These are phyloP conservation scores for Rostrohypoxylon terebratum DNA, from an alignment of 495 filamentous ascomycete species.

Conservation along the genomic window DNA sequence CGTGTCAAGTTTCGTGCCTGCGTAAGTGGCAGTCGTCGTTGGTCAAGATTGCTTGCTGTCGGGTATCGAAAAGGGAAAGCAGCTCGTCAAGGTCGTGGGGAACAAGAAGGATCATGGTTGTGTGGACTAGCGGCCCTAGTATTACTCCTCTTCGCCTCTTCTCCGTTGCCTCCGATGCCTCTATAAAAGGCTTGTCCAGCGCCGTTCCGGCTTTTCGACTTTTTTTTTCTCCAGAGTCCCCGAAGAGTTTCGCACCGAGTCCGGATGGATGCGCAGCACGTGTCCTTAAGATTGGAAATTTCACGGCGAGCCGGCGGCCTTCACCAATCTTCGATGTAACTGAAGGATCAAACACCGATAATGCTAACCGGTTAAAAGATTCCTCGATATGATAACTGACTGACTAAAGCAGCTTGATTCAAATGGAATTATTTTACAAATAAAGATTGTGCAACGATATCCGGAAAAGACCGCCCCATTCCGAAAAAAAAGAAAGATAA, in stretches of 20 bases:
- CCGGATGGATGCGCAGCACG: slow-evolving; percentile 33
- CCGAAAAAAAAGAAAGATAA: slow-evolving; percentile 14
- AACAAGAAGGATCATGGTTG: slow-evolving; percentile 46
- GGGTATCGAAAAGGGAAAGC: slow-evolving; percentile 51
- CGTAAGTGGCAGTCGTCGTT: slow-evolving; percentile 42
- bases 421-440: slow-evolving; percentile 15
- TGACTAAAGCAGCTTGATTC: neutral
- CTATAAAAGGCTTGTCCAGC: slow-evolving; percentile 32
- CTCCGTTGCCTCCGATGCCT: neutral
- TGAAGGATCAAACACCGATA: slow-evolving; percentile 22
- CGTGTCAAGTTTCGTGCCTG: slow-evolving; percentile 32
- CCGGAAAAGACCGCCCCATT: neutral
- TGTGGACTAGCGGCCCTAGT: slow-evolving; percentile 38
- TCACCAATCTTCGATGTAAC: slow-evolving; percentile 26
- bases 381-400: neutral
- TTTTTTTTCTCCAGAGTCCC: neutral
- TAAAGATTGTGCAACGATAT: slow-evolving; percentile 21
- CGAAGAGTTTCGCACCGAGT: slow-evolving; percentile 30
- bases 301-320: slow-evolving; percentile 16
- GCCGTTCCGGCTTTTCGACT: slow-evolving; percentile 8
- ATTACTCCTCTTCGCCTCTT: slow-evolving; percentile 16
- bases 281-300: slow-evolving; percentile 21
- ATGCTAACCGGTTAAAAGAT: neutral
- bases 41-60: slow-evolving; percentile 40
- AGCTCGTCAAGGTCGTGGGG: slow-evolving; percentile 48